phyloP scores from a whole-genome alignment of 805 yeast genomes.

The Pichia pseudocactophila region DNA sequence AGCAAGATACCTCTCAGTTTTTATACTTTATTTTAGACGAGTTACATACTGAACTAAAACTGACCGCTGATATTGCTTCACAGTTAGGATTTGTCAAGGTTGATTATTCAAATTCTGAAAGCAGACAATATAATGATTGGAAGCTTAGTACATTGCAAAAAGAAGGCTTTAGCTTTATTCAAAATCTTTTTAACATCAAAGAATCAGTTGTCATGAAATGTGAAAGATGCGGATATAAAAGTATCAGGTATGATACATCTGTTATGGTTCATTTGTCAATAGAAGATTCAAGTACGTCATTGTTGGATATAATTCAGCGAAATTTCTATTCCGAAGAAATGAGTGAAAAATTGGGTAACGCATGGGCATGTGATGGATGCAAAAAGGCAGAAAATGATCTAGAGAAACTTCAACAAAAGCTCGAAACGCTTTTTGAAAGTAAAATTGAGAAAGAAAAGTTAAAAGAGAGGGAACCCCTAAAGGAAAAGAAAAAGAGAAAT shows the following conservation, averaged over 20 bases:
- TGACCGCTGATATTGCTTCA: conserved; percentile 5
- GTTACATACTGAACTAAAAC: conserved; percentile 53
- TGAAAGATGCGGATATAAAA: conserved; percentile 52
- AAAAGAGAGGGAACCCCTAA: conserved; percentile 5
- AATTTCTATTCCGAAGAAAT: conserved; percentile 58
- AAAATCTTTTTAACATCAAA: conserved; percentile 64
- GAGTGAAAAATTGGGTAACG: conserved; percentile 55
- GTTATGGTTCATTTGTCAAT: conserved; percentile 26
- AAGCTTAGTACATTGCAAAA: conserved; percentile 38
- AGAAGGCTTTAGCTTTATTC: conserved; percentile 62
- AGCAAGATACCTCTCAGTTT: conserved; percentile 78
- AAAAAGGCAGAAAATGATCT: conserved; percentile 22
- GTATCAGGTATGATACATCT: conserved; percentile 40
- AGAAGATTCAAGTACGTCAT: conserved; percentile 17
- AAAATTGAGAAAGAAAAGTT: conserved; percentile 8
- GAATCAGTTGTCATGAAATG: conserved; percentile 57
- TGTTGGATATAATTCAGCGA: conserved; percentile 56
- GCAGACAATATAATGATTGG: conserved; percentile 53
- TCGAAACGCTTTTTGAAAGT: conserved; percentile 10
- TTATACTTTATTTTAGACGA: conserved; percentile 56
- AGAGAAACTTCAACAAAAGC: conserved; percentile 6
- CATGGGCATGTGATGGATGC: conserved; percentile 81
- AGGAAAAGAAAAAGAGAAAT: conserved; percentile 9
- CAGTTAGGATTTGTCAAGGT: conserved; percentile 1
- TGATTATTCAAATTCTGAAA: conserved; percentile 18